Conservation (phyloP, 768 basidiomycete genomes). For the Butyriboletus loyo region DNA sequence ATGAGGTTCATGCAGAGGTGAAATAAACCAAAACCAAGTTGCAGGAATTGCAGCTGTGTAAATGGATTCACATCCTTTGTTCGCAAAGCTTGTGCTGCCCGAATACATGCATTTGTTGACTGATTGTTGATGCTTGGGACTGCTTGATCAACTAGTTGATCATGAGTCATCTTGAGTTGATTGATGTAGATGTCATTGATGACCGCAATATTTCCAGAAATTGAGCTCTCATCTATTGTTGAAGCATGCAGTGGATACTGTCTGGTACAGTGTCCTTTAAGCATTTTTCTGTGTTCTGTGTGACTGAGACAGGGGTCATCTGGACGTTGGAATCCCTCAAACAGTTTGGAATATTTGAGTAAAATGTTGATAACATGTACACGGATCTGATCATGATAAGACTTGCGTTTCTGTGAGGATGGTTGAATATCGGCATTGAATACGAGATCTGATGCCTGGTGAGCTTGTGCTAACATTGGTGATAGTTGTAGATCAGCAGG, state of each 20-base stretch:
- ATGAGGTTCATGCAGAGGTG: too few species aligned
- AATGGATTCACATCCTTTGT: not conserved
- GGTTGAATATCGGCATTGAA: not conserved
- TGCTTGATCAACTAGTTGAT: not conserved
- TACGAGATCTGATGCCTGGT: not conserved
- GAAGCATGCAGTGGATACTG: too few species aligned
- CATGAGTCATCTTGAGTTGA: not conserved
- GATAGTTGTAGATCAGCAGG: not conserved
- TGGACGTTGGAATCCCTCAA: not conserved
- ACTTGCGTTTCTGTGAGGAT: not conserved
- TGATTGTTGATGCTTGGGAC: not conserved
- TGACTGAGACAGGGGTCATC: not conserved
- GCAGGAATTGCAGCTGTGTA: not conserved
- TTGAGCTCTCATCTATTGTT: too few species aligned
- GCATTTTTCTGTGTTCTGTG: not conserved
- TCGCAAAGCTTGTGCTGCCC: not conserved
- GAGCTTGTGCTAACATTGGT: not conserved
- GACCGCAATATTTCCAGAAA: not conserved
- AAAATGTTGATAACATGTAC: not conserved
- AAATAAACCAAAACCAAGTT: slow-evolving; percentile 8
- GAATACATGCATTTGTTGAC: not conserved
- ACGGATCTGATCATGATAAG: not conserved
- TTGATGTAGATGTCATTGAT: slow-evolving; percentile 1
- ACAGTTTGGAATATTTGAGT: not conserved
- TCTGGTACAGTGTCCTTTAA: not conserved